A percentile compares a stretch with the other conserved stretches of the same genome.
Conservation (phyloP, 2,329 filamentous ascomycete species). For the Lachnellula occidentalis region DNA sequence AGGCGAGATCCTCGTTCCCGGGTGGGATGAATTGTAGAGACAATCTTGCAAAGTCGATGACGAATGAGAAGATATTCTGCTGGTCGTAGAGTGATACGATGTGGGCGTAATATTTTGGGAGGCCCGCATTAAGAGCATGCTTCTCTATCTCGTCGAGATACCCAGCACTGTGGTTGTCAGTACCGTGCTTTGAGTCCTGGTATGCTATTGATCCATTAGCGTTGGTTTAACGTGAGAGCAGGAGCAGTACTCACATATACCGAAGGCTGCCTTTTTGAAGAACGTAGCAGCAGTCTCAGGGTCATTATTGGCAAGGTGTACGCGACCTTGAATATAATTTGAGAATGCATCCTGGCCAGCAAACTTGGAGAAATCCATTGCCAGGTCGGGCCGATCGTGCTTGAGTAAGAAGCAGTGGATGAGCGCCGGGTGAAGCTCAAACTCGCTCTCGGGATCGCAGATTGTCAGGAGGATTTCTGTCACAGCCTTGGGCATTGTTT, state of each 20-base stretch:
- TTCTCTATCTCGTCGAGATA: conserved; percentile 74
- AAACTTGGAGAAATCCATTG: conserved; percentile 52
- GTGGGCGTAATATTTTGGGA: conserved; percentile 82
- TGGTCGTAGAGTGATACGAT: conserved; percentile 77
- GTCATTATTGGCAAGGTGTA: conserved; percentile 69
- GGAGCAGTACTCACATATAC: conserved; percentile 61
- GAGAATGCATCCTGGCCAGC: conserved; percentile 54
- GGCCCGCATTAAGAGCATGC: conserved; percentile 62
- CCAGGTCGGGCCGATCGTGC: conserved; percentile 53
- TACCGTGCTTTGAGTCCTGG: conserved; percentile 18
- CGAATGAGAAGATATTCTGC: conserved; percentile 69
- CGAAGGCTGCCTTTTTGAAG: conserved; percentile 79
- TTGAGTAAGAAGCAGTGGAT: conserved; percentile 59
- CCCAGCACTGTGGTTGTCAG: conserved; percentile 52
- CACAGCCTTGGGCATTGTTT: conserved; percentile 52
- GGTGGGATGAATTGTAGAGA: conserved; percentile 56
- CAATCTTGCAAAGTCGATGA: conserved; percentile 75
- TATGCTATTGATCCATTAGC: conserved; percentile 22
- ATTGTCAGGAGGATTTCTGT: conserved; percentile 63
- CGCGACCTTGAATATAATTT: conserved; percentile 79
- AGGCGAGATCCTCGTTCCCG: conserved; percentile 13
- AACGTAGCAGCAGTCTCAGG: conserved; percentile 65
- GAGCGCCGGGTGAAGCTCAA: conserved; percentile 55
- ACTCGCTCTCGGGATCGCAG: conserved; percentile 59
- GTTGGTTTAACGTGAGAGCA: background rate